A percentile compares a stretch with the other conserved stretches of the same genome.
Conservation (phyloP, 78 protist species). For the Speleostelium caveatum region DNA sequence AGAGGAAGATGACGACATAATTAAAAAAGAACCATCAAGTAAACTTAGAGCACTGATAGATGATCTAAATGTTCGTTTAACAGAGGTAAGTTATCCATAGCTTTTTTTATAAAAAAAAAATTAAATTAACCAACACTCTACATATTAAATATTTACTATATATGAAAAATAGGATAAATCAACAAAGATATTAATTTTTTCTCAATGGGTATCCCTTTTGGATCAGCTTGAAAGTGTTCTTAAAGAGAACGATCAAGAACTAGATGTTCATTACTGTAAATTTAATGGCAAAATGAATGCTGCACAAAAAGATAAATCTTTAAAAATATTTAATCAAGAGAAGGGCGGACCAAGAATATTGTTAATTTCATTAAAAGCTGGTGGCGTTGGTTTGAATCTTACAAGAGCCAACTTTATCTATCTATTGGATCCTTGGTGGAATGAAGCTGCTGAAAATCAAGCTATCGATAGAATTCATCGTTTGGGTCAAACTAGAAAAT, state of each 20-base stretch:
- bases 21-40: constrained; percentile 6
- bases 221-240: constrained; percentile 26
- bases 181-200: constrained; percentile 47
- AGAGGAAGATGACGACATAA: not conserved
- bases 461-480: constrained; percentile 86
- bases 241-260: not conserved
- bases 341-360: constrained; percentile 20
- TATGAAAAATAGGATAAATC: not conserved
- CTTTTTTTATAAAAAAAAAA: too few relatives aligned
- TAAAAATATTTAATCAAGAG: constrained; percentile 26
- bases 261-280: constrained; percentile 7
- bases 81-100: not conserved
- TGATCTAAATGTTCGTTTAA: not conserved
- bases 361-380: constrained; percentile 62
- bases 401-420: constrained; percentile 84
- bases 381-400: constrained; percentile 92
- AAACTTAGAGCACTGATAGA: not conserved
- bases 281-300: constrained; percentile 80
- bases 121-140: too few relatives aligned
- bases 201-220: constrained; percentile 86
- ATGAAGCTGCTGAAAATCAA: not conserved
- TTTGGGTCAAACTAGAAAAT: constrained; percentile 84
- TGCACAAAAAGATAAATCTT: constrained; percentile 12
- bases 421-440: constrained; percentile 78
- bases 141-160: too few relatives aligned